These are phyloP conservation scores for Gossypium stocksii DNA, from an alignment of 345 rosid genomes.

Conservation along the genomic window DNA sequence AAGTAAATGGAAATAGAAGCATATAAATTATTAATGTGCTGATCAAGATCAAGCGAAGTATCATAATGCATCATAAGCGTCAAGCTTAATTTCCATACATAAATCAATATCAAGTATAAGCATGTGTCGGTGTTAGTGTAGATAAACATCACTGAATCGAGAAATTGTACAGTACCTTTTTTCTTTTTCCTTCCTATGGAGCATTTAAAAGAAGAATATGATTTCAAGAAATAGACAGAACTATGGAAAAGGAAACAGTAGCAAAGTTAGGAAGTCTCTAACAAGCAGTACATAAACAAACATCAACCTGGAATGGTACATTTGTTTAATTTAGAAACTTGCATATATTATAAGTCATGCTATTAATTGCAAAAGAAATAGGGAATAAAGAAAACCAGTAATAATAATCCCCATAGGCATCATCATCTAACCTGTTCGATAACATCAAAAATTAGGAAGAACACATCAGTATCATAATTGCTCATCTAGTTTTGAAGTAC, in stretches of 20 bases:
- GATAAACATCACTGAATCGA: background rate
- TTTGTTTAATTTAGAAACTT: background rate
- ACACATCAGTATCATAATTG: slow-evolving; percentile 97
- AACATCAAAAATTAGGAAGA: slow-evolving; percentile 84
- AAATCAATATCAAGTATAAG: too few species aligned
- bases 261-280: background rate
- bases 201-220: background rate
- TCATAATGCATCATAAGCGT: background rate
- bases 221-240: background rate
- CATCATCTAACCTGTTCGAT: slow-evolving; percentile 63
- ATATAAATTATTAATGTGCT: background rate
- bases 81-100: background rate
- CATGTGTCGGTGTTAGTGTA: background rate
- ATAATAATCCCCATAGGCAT: background rate
- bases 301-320: background rate
- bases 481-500: slow-evolving; percentile 95
- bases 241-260: background rate
- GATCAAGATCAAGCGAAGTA: background rate
- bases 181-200: background rate
- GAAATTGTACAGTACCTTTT: background rate
- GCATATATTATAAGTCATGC: background rate
- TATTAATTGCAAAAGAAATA: background rate
- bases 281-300: background rate
- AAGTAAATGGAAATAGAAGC: background rate
- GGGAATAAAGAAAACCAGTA: background rate